These are phyloP conservation scores for Lathyrus oleraceus DNA, from an alignment of 306 rosid genomes.

Conservation along the genomic window DNA sequence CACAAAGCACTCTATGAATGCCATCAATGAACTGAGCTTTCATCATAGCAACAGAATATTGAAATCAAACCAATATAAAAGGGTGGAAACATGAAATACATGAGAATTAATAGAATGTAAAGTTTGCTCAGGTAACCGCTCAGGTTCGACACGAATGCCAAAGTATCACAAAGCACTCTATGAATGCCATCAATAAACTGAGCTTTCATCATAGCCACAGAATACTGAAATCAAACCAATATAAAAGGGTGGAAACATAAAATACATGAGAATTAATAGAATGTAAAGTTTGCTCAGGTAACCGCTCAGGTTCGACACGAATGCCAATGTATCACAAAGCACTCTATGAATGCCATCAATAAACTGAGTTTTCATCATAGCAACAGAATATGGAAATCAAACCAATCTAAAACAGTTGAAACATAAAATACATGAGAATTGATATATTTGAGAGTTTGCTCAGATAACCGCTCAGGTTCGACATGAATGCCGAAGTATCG, in stretches of 20 bases:
- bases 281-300: constrained; percentile 40
- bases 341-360: constrained; percentile 34
- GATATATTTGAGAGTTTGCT: constrained; percentile 18
- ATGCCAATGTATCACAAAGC: constrained; percentile 42
- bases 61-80: not conserved
- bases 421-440: too few relatives aligned
- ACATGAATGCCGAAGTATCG: constrained; percentile 46
- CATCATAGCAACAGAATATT: constrained; percentile 36
- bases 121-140: constrained; percentile 40
- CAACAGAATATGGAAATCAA: not conserved
- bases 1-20: constrained; percentile 30
- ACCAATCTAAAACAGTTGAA: too few relatives aligned
- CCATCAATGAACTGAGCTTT: constrained; percentile 29
- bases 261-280: not conserved
- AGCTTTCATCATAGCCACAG: constrained; percentile 34
- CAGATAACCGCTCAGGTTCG: constrained; percentile 53
- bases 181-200: not conserved
- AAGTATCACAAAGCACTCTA: constrained; percentile 35
- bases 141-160: constrained; percentile 46
- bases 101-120: too few relatives aligned
- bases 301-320: constrained; percentile 28
- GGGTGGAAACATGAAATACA: not conserved
- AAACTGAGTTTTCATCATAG: constrained; percentile 5
- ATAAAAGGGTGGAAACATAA: not conserved
- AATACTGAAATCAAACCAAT: not conserved